Conservation (phyloP, 2,329 filamentous ascomycete genomes). For the Diaporthe vaccinii region DNA sequence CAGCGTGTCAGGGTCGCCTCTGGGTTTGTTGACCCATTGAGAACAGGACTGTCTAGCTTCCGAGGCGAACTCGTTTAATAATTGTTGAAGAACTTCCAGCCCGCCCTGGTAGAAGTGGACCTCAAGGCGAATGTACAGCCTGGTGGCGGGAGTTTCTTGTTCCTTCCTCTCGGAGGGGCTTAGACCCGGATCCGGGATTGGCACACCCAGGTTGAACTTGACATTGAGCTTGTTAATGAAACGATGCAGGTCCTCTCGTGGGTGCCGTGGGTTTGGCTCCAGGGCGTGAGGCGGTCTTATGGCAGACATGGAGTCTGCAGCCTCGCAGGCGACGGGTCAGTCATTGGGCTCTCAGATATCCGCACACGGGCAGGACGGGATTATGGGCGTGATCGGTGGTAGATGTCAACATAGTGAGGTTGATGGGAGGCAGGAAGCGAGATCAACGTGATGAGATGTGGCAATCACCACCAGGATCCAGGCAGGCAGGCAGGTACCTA, state of each 20-base stretch:
- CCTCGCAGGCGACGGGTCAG: slow-evolving; percentile 1
- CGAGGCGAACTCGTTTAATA: slow-evolving; percentile 43
- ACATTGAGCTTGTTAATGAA: slow-evolving; percentile 46
- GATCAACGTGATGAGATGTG: background rate
- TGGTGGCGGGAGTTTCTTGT: slow-evolving; percentile 34
- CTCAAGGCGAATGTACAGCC: slow-evolving; percentile 42
- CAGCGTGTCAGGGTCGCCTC: slow-evolving; percentile 41
- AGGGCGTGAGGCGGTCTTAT: slow-evolving; percentile 2
- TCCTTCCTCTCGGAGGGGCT: slow-evolving; percentile 43
- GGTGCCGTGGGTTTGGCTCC: slow-evolving; percentile 1
- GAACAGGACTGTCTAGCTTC: slow-evolving; percentile 43
- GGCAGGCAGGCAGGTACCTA: background rate
- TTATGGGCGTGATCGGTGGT: too few relatives aligned
- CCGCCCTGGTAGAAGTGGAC: slow-evolving; percentile 44
- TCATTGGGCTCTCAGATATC: background rate
- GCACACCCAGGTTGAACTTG: slow-evolving; percentile 47
- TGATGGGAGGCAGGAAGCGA: background rate
- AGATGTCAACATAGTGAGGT: background rate
- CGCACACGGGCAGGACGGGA: background rate
- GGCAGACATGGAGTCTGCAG: slow-evolving; percentile 16
- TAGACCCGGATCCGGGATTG: slow-evolving; percentile 42
- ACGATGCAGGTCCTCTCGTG: slow-evolving; percentile 27
- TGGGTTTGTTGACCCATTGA: slow-evolving; percentile 45
- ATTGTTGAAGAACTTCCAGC: slow-evolving; percentile 37
- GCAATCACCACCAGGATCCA: background rate